A percentile compares a stretch with the other conserved stretches of the same genome.
Evolutionary conservation across 371 early-diverging fungal genomes (phyloP).

Genomic region (Nematocida major): DNA sequence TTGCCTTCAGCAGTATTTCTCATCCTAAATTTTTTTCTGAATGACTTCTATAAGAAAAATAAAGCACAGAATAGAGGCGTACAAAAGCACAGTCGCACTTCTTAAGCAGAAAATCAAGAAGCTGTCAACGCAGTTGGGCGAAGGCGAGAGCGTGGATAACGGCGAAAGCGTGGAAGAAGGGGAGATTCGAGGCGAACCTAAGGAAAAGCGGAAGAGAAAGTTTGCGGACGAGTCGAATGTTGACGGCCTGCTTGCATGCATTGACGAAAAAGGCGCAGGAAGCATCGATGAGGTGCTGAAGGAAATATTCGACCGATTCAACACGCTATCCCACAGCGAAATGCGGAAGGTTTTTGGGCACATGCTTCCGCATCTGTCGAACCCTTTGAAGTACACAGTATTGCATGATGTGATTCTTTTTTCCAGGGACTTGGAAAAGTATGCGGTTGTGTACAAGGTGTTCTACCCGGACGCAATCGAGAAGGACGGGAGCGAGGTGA

Average conservation of each 20-base stretch:
- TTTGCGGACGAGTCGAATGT: background rate
- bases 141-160: background rate
- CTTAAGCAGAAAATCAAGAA: constrained; percentile 29
- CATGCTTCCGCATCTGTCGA: background rate
- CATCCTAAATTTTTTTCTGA: constrained; percentile 31
- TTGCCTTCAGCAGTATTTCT: background rate
- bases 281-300: background rate
- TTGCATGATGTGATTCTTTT: constrained; percentile 42
- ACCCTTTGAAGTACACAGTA: constrained; percentile 29
- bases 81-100: constrained; percentile 17
- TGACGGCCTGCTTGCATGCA: background rate
- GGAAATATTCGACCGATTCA: constrained; percentile 24
- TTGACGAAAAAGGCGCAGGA: constrained; percentile 10
- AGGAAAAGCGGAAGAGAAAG: constrained; percentile 32
- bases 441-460: background rate
- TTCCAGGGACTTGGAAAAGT: constrained; percentile 16
- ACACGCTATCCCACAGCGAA: background rate
- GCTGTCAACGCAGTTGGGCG: background rate
- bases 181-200: constrained; percentile 19
- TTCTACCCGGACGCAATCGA: constrained; percentile 40
- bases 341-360: background rate
- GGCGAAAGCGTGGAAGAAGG: constrained; percentile 41
- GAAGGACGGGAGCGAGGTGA: constrained; percentile 40
- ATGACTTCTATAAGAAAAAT: constrained; percentile 14
- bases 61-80: constrained; percentile 35